phyloP scores from a whole-genome alignment of 2,329 filamentous ascomycete genomes.

The Keithomyces neogunnii region DNA sequence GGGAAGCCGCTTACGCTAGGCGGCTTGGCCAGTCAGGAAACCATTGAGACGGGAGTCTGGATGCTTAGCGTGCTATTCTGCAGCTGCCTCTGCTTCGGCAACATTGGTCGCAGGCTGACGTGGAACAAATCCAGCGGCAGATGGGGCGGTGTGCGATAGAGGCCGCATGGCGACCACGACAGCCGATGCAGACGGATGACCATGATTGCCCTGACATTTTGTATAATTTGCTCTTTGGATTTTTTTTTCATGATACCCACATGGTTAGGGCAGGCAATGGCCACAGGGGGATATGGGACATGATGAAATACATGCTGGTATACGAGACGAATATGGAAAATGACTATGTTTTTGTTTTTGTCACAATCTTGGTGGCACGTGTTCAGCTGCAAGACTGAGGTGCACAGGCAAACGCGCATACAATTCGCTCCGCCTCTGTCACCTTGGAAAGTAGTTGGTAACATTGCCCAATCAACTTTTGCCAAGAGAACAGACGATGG shows the following conservation, averaged over 20 bases:
- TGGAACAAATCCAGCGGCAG: slow-evolving; percentile 33
- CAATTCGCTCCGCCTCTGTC: no score
- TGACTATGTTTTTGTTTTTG: no score
- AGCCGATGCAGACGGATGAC: background rate
- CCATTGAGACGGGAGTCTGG: slow-evolving; percentile 72
- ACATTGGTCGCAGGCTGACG: slow-evolving; percentile 78
- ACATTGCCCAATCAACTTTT: no score
- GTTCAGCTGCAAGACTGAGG: slow-evolving; percentile 5
- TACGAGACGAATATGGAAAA: no score
- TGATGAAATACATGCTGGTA: background rate
- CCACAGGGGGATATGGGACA: background rate
- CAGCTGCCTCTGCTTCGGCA: slow-evolving; percentile 91
- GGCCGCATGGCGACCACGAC: no score
- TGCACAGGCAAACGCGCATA: slow-evolving; percentile 2
- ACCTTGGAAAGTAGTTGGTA: no score
- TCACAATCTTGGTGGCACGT: background rate
- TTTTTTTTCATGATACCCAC: background rate
- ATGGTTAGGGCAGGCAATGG: background rate
- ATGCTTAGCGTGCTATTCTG: slow-evolving; percentile 90
- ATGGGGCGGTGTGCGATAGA: slow-evolving; percentile 34
- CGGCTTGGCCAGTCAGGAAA: slow-evolving; percentile 52
- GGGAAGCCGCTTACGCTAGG: slow-evolving; percentile 25
- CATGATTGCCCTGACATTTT: background rate
- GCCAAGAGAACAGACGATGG: no score
- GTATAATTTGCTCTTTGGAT: background rate